phyloP scores from a whole-genome alignment of 176 grass and related monocot genomes.

The Chloris gayana region DNA sequence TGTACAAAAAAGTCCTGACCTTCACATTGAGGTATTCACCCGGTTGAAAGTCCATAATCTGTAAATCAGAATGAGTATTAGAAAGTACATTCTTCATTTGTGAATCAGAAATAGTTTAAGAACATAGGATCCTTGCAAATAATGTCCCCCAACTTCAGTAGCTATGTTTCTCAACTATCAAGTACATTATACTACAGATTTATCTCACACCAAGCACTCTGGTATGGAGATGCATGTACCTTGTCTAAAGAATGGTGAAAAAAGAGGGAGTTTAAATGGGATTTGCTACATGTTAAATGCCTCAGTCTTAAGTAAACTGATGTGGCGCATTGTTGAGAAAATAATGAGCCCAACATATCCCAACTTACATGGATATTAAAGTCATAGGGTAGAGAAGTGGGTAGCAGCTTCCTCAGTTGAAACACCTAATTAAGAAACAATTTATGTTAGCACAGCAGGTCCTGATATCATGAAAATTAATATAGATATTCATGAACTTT shows the following conservation, averaged over 20 bases:
- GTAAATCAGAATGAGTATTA: conserved; percentile 35
- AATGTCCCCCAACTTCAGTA: conserved; percentile 15
- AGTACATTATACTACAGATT: conserved; percentile 15
- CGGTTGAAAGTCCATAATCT: conserved; percentile 99
- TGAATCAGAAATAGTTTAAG: background rate
- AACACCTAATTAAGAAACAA: conserved; percentile 69
- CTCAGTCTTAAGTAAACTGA: background rate
- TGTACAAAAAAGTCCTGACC: conserved; percentile 29
- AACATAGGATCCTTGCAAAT: background rate
- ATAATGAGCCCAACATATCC: conserved; percentile 27
- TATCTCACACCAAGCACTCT: conserved; percentile 11
- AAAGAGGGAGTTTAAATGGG: background rate
- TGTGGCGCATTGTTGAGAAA: background rate
- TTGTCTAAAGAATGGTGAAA: background rate
- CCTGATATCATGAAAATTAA: conserved; percentile 15
- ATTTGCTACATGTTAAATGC: background rate
- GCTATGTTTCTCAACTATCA: background rate
- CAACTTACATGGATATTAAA: conserved; percentile 99
- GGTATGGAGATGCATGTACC: background rate
- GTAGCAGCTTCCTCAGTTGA: conserved; percentile 92
- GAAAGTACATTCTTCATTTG: conserved; percentile 3
- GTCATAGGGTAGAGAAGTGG: conserved; percentile 85
- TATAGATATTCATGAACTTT: conserved; percentile 14
- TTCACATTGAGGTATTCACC: conserved; percentile 99
- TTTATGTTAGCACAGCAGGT: conserved; percentile 13